Conservation (phyloP, 2,329 filamentous ascomycete species). For the Byssothecium circinans region DNA sequence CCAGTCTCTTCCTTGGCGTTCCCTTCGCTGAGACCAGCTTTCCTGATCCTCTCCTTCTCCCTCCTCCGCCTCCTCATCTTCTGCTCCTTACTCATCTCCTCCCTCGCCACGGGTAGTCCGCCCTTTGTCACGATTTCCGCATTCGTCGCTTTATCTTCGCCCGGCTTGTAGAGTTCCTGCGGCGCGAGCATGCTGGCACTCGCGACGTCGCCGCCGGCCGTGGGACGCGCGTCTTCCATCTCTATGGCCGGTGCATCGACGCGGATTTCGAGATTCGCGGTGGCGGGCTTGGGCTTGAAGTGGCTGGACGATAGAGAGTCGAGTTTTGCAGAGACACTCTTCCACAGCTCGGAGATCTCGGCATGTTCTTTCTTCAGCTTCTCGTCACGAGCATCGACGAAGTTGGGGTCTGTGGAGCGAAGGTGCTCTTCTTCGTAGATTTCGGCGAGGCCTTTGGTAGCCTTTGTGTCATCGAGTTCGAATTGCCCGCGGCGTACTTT, state of each 20-base stretch:
- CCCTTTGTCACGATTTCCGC: conserved; percentile 77
- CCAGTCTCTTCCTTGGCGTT: conserved; percentile 50
- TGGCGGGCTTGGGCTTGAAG: conserved; percentile 86
- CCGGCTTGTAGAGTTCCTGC: conserved; percentile 89
- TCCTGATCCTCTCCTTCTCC: conserved; percentile 82
- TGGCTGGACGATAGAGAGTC: conserved; percentile 92
- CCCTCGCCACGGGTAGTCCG: conserved; percentile 74
- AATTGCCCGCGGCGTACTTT: conserved; percentile 70
- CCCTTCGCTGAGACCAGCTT: conserved; percentile 59
- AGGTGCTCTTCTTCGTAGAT: conserved; percentile 93
- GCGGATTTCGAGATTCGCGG: conserved; percentile 81
- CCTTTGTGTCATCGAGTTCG: conserved; percentile 83
- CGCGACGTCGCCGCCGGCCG: conserved; percentile 72
- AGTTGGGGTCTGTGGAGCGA: conserved; percentile 74
- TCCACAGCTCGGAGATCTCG: conserved; percentile 83
- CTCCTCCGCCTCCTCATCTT: conserved; percentile 74
- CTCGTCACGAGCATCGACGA: conserved; percentile 79
- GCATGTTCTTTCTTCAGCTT: conserved; percentile 79
- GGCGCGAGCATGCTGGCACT: conserved; percentile 78
- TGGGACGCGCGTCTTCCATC: conserved; percentile 94
- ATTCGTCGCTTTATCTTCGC: conserved; percentile 60
- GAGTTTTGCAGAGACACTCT: conserved; percentile 74
- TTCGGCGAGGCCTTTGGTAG: conserved; percentile 84
- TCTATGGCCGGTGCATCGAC: conserved; percentile 86
- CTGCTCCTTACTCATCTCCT: conserved; percentile 88